Evolutionary conservation across 257 asterid genomes (phyloP).

Genomic region (Solanum arcanum): DNA sequence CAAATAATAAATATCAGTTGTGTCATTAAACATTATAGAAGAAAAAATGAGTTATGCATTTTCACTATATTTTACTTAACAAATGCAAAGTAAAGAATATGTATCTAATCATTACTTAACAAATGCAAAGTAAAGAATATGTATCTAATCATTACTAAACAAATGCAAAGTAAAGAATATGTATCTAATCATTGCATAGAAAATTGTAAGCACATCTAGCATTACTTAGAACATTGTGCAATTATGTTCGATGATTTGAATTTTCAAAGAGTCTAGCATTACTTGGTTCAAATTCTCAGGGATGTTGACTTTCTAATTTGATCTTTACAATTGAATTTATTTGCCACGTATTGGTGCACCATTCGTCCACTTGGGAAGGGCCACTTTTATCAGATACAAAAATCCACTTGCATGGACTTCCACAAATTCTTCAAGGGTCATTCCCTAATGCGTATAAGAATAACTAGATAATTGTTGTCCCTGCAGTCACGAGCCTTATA

Average conservation of each 20-base stretch:
- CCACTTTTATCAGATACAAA: no score
- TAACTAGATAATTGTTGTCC: no score
- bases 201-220: no score
- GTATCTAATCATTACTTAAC: background rate
- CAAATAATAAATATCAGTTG: background rate
- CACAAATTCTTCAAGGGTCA: background rate
- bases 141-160: background rate
- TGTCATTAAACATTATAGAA: background rate
- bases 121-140: background rate
- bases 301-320: background rate
- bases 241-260: background rate
- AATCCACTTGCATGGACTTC: background rate
- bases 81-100: background rate
- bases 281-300: background rate
- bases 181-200: background rate
- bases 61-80: background rate
- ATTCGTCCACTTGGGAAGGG: background rate
- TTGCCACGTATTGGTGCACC: background rate
- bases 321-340: background rate
- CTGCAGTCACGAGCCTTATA: no score
- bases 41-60: background rate
- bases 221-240: no score
- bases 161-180: background rate
- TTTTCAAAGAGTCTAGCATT: background rate
- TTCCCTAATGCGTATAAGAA: background rate